phyloP scores from a whole-genome alignment of 1,139 yeast genomes.

The Kurtzmaniella natalensis region DNA sequence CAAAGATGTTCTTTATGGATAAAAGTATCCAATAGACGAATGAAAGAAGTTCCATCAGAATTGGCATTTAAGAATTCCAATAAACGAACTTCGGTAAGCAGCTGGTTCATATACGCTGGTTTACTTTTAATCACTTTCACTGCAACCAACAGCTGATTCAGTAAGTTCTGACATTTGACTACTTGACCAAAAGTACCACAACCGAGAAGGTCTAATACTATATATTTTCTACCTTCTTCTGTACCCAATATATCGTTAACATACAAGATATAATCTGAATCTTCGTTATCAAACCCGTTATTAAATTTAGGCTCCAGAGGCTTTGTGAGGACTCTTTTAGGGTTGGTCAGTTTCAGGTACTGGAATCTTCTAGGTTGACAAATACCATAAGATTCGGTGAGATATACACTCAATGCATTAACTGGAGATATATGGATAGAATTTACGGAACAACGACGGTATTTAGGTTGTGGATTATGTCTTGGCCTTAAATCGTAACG shows the following conservation, averaged over 20 bases:
- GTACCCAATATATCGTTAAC: constrained; percentile 91
- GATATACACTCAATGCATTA: constrained; percentile 70
- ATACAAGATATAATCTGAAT: constrained; percentile 85
- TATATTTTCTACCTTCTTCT: constrained; percentile 81
- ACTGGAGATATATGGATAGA: constrained; percentile 84
- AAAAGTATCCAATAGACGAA: constrained; percentile 80
- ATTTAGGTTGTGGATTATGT: constrained; percentile 63
- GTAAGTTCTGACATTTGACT: constrained; percentile 89
- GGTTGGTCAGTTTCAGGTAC: constrained; percentile 82
- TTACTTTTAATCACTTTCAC: constrained; percentile 92
- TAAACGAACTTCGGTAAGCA: constrained; percentile 84
- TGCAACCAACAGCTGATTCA: constrained; percentile 86
- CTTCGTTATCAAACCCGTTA: constrained; percentile 84
- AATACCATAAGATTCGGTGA: constrained; percentile 76
- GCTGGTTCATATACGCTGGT: constrained; percentile 88
- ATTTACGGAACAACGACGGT: constrained; percentile 75
- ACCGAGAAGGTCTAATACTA: constrained; percentile 87
- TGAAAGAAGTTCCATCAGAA: constrained; percentile 70
- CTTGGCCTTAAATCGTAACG: constrained; percentile 60
- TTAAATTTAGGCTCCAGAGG: constrained; percentile 82
- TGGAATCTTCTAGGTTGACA: constrained; percentile 82
- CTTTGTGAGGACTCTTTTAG: constrained; percentile 86
- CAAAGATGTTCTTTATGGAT: constrained; percentile 92
- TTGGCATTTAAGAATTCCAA: constrained; percentile 75
- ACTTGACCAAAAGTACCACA: constrained; percentile 99